Percentiles rank a stretch among this genome's conserved stretches.
Conservation (phyloP, 192 early-diverging fungal genomes). For the Obelidium mucronatum region DNA sequence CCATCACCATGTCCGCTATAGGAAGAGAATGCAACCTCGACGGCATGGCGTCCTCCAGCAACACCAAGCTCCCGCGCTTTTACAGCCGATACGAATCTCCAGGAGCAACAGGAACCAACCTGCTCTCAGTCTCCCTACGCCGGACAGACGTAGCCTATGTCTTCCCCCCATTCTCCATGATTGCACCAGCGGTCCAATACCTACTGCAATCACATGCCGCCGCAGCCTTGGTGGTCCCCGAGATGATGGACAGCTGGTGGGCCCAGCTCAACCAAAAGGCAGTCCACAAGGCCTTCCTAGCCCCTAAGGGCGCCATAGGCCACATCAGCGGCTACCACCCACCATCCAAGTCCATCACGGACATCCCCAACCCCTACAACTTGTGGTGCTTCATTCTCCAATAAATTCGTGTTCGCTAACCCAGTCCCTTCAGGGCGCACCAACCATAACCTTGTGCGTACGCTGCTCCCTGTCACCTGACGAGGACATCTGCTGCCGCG, state of each 20-base stretch:
- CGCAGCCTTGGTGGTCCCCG: not conserved
- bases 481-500: not conserved
- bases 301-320: not conserved
- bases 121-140: not conserved
- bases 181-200: not conserved
- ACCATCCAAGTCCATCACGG: not conserved
- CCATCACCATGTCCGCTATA: not conserved
- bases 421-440: not conserved
- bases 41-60: constrained; percentile 10
- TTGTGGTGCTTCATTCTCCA: not conserved
- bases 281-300: not conserved
- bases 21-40: not conserved
- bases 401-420: not conserved
- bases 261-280: not conserved
- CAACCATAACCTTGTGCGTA: no score
- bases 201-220: not conserved
- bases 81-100: not conserved
- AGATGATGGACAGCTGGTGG: constrained; percentile 1
- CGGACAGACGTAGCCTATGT: not conserved
- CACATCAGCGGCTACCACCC: not conserved
- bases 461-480: no score
- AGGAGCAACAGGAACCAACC: not conserved
- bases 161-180: constrained; percentile 15
- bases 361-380: not conserved
- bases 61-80: not conserved